phyloP scores from a whole-genome alignment of 192 early-diverging fungal species.

The Coemansia guatemalensis region DNA sequence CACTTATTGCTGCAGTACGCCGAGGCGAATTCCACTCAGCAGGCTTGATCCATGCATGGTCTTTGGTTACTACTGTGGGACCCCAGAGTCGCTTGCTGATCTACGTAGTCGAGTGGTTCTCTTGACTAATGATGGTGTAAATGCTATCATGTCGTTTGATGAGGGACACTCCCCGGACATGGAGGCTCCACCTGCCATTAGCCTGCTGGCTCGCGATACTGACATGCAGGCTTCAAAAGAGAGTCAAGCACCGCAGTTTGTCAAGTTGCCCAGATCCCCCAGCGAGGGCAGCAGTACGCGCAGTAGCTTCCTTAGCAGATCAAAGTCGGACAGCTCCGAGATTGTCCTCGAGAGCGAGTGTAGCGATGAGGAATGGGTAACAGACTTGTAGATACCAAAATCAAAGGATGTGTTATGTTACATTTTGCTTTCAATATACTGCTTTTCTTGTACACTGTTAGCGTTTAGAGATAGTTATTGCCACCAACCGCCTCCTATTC shows the following conservation, averaged over 20 bases:
- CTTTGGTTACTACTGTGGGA: conserved; percentile 74
- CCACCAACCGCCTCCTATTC: too few species aligned
- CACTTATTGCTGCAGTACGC: conserved; percentile 79
- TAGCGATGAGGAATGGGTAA: conserved; percentile 48
- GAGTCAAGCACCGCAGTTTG: conserved; percentile 14
- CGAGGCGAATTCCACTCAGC: conserved; percentile 71
- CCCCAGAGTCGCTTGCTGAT: conserved; percentile 36
- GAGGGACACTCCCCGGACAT: conserved; percentile 33
- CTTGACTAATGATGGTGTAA: conserved; percentile 43
- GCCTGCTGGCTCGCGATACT: background rate
- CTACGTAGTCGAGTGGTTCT: conserved; percentile 45
- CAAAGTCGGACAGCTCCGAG: conserved; percentile 20
- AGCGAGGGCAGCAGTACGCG: background rate
- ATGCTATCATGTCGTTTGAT: conserved; percentile 40
- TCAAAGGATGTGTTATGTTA: background rate
- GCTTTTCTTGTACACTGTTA: too few species aligned
- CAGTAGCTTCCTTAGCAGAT: background rate
- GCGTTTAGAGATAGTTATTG: too few species aligned
- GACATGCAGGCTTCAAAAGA: conserved; percentile 15
- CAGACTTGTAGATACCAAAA: conserved; percentile 22
- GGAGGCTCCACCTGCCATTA: background rate
- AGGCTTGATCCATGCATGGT: conserved; percentile 93
- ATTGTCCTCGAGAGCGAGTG: conserved; percentile 26
- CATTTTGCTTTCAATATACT: background rate
- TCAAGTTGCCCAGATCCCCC: background rate